Percentiles rank a stretch among this genome's conserved stretches.
Evolutionary conservation across 768 basidiomycete species (phyloP).

Genomic region (Tylopilus balloui): DNA sequence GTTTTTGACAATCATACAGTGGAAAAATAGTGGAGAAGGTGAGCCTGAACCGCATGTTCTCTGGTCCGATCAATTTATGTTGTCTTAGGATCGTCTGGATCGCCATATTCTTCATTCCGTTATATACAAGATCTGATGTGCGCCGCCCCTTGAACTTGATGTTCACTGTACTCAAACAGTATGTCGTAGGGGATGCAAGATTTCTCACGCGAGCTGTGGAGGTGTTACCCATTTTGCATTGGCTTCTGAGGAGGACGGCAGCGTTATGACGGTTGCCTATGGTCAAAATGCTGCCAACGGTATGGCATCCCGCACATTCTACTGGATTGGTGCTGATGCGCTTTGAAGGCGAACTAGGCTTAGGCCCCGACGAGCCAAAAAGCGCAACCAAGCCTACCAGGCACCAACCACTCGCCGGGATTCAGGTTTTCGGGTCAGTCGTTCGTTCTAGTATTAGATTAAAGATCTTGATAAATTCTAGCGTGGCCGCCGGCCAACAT

Average conservation of each 20-base stretch:
- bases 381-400: conserved; percentile 80
- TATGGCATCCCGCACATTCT: conserved; percentile 20
- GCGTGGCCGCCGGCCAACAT: conserved; percentile 82
- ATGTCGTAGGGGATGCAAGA: conserved; percentile 67
- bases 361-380: conserved; percentile 78
- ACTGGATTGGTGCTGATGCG: not conserved
- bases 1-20: conserved; percentile 43
- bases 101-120: conserved; percentile 84
- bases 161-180: not conserved
- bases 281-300: conserved; percentile 87
- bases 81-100: conserved; percentile 77
- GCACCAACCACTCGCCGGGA: conserved; percentile 64
- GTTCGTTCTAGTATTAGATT: conserved; percentile 30
- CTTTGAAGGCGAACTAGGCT: conserved; percentile 67
- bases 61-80: conserved; percentile 3
- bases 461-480: conserved; percentile 28
- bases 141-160: conserved; percentile 15
- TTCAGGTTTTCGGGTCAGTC: conserved; percentile 67
- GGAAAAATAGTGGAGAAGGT: conserved; percentile 96
- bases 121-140: conserved; percentile 84
- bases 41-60: not conserved
- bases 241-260: conserved; percentile 67
- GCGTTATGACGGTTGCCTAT: conserved; percentile 81
- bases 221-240: conserved; percentile 88
- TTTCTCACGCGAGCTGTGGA: conserved; percentile 63